phyloP scores from a whole-genome alignment of 2,329 filamentous ascomycete species.

The Calonectria multiphialidica region DNA sequence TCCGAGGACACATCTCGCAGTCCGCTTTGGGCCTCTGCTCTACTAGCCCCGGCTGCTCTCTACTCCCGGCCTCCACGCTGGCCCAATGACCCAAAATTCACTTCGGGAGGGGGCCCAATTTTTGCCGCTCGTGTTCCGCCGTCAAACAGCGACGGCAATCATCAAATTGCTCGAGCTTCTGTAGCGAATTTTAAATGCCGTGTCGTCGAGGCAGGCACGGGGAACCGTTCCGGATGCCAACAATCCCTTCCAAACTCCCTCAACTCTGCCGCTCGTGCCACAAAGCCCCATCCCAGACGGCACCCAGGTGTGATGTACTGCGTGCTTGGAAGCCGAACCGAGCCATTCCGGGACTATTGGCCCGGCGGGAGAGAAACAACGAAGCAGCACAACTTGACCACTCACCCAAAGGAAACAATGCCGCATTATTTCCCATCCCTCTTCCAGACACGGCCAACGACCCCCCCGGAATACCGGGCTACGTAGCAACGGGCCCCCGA shows the following conservation, averaged over 20 bases:
- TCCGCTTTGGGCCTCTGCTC: not conserved
- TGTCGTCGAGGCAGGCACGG: not conserved
- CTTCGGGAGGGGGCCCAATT: not conserved
- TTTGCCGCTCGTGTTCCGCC: constrained; percentile 3
- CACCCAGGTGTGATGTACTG: not conserved
- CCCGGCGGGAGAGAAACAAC: not conserved
- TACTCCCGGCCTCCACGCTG: not conserved
- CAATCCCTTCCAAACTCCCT: not conserved
- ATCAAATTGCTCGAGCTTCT: not conserved
- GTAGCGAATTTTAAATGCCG: not conserved
- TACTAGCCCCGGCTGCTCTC: constrained; percentile 1
- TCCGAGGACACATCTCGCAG: not conserved
- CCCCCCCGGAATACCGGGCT: not conserved
- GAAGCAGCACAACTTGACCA: not conserved
- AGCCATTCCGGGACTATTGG: constrained; percentile 35
- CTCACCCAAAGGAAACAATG: not conserved
- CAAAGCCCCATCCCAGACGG: not conserved
- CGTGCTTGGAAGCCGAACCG: constrained; percentile 38
- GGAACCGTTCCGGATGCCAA: not conserved
- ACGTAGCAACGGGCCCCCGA: not conserved
- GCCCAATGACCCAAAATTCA: not conserved
- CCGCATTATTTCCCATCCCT: not conserved
- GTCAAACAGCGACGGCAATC: not conserved
- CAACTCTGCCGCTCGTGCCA: not conserved
- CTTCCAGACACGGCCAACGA: not conserved